Percentiles rank a stretch among this genome's conserved stretches.
phyloP scores from a whole-genome alignment of 192 early-diverging fungal genomes.

The Coemansia umbellata region DNA sequence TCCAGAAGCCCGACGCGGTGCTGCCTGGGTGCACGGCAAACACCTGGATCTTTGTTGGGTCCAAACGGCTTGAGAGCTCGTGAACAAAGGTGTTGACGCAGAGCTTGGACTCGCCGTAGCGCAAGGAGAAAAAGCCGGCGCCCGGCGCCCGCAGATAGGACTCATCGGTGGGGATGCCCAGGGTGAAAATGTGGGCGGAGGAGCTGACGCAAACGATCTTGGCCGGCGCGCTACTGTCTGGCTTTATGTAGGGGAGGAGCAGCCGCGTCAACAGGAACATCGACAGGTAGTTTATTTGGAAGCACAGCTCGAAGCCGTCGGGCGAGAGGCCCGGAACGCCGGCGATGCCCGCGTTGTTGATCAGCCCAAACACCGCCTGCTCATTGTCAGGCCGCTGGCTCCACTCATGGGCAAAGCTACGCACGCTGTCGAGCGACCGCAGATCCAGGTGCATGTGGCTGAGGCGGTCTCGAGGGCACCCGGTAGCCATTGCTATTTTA shows the following conservation, averaged over 20 bases:
- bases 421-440: constrained; percentile 40
- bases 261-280: constrained; percentile 48
- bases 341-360: constrained; percentile 49
- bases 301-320: constrained; percentile 50
- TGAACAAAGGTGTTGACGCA: constrained; percentile 44
- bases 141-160: constrained; percentile 22
- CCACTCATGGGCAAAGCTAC: constrained; percentile 21
- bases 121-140: constrained; percentile 43
- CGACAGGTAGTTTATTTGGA: constrained; percentile 49
- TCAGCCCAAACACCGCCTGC: constrained; percentile 15
- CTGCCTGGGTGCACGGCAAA: constrained; percentile 46
- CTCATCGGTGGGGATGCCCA: constrained; percentile 47
- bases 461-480: constrained; percentile 31
- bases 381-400: constrained; percentile 8
- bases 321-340: constrained; percentile 42
- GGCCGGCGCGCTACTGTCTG: constrained; percentile 6
- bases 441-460: constrained; percentile 45
- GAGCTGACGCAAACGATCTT: constrained; percentile 47
- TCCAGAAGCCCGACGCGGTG: constrained; percentile 42
- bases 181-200: constrained; percentile 34
- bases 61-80: constrained; percentile 18
- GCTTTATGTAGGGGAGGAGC: constrained; percentile 22
- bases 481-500: constrained; percentile 32
- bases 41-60: constrained; percentile 1
- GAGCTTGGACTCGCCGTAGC: constrained; percentile 47